Base-by-base conservation (phyloP, 1,139 yeast species). In the Hemisphaericaspora lyxosophila region DNA sequence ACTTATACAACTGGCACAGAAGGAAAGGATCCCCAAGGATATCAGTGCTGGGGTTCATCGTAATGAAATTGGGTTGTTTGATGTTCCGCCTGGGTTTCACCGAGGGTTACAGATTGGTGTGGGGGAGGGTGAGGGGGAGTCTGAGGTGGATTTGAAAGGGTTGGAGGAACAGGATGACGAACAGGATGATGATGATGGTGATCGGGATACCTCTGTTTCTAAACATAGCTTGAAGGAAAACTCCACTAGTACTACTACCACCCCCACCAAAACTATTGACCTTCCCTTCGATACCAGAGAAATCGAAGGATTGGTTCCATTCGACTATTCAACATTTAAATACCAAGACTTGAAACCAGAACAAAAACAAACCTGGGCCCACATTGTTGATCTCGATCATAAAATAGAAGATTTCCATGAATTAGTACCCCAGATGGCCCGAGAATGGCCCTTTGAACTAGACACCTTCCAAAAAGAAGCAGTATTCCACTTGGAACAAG, bases 381-480 rank as follows among this genome's bases (percentile, higher is more conserved):
- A 92, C 62, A 80, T 87, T 34, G 96, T 92, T 14, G 96, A 92
- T 53, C 67, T 92, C 36, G 81, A 86, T 53, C 95, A 88, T 52
- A 79, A 75, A 41, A 77, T 92, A 43, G 86, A 84, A 26, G 89
- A 94, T 58, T 94, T 92, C 54, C 71, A 76, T 13, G 96, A 89
- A 49, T 68, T 92, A 41, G 90, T 92, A 7, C 98, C 98, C 1
- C 82, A 86, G 44, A 90, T 90, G 71, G 98, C 98, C 1, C 73
- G 96, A 39, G 80, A 77, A 26, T 94, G 92, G 84, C 97, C 98
- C 0, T 92, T 92, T 54, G 90, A 85, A 48, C 72, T 92, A 42
- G 99, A 92, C 67, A 86, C 89, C 23, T 92, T 92, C 65, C 99
- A 92, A 62, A 90, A 94, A 57, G 97, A 94, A 55, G 97, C 99